A percentile compares a stretch with the other conserved stretches of the same genome.
These are phyloP conservation scores for Cystoderma amianthinum DNA, from an alignment of 768 basidiomycete genomes.

Conservation along the genomic window DNA sequence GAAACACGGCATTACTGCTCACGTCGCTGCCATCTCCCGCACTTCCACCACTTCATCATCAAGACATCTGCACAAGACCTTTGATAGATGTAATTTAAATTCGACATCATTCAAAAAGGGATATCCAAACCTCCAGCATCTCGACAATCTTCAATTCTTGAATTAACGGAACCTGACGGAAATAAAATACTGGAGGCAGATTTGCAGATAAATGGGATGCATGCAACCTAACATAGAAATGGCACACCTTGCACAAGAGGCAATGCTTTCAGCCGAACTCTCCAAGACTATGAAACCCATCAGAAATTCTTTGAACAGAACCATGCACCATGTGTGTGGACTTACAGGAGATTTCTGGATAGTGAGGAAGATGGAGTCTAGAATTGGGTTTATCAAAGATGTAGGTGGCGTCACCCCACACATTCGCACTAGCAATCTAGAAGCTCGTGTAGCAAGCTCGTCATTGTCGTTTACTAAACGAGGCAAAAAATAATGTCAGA, in stretches of 20 bases:
- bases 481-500: too few species aligned
- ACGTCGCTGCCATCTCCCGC: slow-evolving; percentile 85
- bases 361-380: slow-evolving; percentile 69
- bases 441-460: slow-evolving; percentile 59
- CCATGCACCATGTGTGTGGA: background rate
- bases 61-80: slow-evolving; percentile 77
- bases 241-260: slow-evolving; percentile 70
- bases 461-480: slow-evolving; percentile 63
- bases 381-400: slow-evolving; percentile 57
- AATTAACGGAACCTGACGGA: slow-evolving; percentile 81
- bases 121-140: slow-evolving; percentile 62
- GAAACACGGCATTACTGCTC: slow-evolving; percentile 16
- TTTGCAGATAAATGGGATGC: background rate
- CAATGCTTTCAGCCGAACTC: slow-evolving; percentile 78
- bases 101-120: background rate
- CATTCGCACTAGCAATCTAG: slow-evolving; percentile 71
- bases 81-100: background rate
- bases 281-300: slow-evolving; percentile 68
- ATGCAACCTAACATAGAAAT: background rate
- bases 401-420: slow-evolving; percentile 79
- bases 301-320: background rate
- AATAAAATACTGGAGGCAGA: slow-evolving; percentile 63
- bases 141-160: slow-evolving; percentile 68
- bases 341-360: slow-evolving; percentile 71
- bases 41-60: slow-evolving; percentile 89